Conservation (phyloP, 176 grass and related monocot species). For the Musa itinerans region DNA sequence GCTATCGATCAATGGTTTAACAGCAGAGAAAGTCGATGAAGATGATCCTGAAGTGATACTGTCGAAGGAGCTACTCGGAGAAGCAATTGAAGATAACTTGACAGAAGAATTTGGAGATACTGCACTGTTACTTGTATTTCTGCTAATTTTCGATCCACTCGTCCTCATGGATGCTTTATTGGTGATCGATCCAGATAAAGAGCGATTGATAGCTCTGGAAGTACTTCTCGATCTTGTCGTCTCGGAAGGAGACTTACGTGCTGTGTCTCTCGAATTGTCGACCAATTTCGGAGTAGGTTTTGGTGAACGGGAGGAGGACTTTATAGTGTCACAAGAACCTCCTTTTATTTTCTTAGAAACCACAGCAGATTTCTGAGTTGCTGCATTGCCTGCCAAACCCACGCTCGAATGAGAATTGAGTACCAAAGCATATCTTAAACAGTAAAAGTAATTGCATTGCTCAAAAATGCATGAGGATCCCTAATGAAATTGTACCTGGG, state of each 20-base stretch:
- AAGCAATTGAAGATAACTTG: constrained; percentile 31
- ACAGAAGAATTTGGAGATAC: background rate
- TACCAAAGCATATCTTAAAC: background rate
- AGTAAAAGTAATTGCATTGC: too few species aligned
- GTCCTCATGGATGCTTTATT: constrained; percentile 26
- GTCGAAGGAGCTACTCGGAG: constrained; percentile 65
- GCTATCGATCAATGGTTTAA: constrained; percentile 30
- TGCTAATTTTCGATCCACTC: constrained; percentile 29
- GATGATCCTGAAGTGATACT: constrained; percentile 50
- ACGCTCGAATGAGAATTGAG: background rate
- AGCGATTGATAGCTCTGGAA: constrained; percentile 31
- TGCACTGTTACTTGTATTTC: constrained; percentile 1
- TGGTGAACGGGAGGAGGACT: background rate
- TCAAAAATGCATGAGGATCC: background rate
- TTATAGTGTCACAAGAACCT: background rate
- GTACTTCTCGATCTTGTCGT: constrained; percentile 35
- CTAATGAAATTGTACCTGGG: background rate
- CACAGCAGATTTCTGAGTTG: constrained; percentile 28
- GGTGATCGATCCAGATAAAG: constrained; percentile 29
- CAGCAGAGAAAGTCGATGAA: constrained; percentile 29
- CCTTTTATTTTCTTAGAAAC: constrained; percentile 16
- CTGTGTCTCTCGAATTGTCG: constrained; percentile 16
- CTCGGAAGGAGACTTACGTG: constrained; percentile 23
- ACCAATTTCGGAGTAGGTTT: constrained; percentile 19
- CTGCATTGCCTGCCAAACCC: constrained; percentile 33